Evolutionary conservation across 129 eudicot genomes (phyloP), one percentile per base, ranked within the genome.

Genomic region (Arctium minus): DNA sequence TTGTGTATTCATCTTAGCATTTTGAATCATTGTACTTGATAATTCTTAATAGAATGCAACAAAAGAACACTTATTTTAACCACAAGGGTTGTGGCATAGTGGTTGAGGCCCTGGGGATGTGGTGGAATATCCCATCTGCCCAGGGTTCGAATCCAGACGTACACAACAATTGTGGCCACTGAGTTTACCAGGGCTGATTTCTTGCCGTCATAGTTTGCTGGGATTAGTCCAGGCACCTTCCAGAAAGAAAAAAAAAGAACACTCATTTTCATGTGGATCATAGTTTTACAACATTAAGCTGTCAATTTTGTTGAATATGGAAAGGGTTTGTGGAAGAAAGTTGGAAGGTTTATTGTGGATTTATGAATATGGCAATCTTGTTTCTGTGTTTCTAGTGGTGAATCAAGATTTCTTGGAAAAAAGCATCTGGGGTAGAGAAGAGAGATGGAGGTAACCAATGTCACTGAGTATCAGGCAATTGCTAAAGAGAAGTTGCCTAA

Each of bases 401-500:
- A 72, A 70, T 82, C 30, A 76, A 81, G 88, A 48, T 80, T 72
- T 76, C 56, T 76, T 76, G 84, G 85, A 80, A 67, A 83, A 62
- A 84, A 32, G 35, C 79, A 39, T 71, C 17, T 37, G 62, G 36
- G 30, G 44, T 37, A 80, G 74, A 67, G 60, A 37, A 65, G 68
- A 81, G 75, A 75, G 68, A 92, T 92, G 94, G 94, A 88, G 88
- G 83, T 92, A 6, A 92, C 98, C 82, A 95, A 95, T 85, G 93
- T 95, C 6, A 83, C 76, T 4, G 98, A 95, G 90, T 95, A 91
- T 83, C 91, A 95, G 75, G 97, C 94, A 39, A 88, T 95, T 62
- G 97, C 98, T 64, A 95, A 92, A 91, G 89, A 91, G 79, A 91
- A 91, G 84, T 86, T 95, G 92, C 98, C 98, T 15, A 95, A 95